A percentile compares a stretch with the other conserved stretches of the same genome.
These are phyloP conservation scores for Myxozyma melibiosi DNA, from an alignment of 805 yeast genomes.

Conservation along the genomic window DNA sequence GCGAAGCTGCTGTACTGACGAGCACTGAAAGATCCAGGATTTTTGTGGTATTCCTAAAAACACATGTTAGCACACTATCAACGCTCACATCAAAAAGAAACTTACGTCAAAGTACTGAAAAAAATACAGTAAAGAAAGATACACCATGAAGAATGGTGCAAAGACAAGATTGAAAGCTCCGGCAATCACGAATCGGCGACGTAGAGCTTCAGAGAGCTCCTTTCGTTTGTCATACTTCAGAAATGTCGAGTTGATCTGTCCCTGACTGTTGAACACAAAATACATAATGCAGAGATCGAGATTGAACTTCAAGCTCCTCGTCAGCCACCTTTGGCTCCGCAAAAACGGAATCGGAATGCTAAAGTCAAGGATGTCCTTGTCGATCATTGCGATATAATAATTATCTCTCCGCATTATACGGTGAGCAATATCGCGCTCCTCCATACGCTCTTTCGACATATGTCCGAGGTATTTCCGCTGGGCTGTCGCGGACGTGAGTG, in stretches of 20 bases:
- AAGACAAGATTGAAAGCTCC: conserved; percentile 80
- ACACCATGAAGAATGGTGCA: conserved; percentile 83
- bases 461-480: conserved; percentile 28
- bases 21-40: conserved; percentile 79
- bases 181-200: conserved; percentile 80
- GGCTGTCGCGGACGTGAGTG: conserved; percentile 52
- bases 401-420: conserved; percentile 95
- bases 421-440: conserved; percentile 93
- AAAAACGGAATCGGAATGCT: conserved; percentile 58
- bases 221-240: conserved; percentile 71
- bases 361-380: conserved; percentile 71
- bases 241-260: conserved; percentile 73
- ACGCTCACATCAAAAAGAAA: not conserved
- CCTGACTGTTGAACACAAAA: conserved; percentile 77
- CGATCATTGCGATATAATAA: conserved; percentile 85
- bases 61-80: not conserved
- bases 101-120: conserved; percentile 75
- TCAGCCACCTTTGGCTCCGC: conserved; percentile 52
- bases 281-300: conserved; percentile 84
- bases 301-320: conserved; percentile 94
- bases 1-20: conserved; percentile 93
- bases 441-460: conserved; percentile 70
- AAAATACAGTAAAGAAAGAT: conserved; percentile 80
- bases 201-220: conserved; percentile 61
- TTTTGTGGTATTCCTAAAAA: conserved; percentile 68